phyloP scores from a whole-genome alignment of 345 rosid species.

The Dovyalis caffra region DNA sequence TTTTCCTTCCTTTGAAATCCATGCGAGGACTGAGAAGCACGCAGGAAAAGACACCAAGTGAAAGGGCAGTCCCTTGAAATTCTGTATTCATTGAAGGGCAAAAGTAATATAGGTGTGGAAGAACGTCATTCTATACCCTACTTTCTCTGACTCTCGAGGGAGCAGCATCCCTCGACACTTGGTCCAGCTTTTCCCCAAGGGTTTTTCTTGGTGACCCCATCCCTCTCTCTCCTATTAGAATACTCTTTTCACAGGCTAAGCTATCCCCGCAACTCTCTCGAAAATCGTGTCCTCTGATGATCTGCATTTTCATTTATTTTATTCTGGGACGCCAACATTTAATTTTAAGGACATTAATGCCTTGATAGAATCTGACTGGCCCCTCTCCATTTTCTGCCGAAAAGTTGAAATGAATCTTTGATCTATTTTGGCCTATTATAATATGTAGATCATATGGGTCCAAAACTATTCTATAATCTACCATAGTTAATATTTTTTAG shows the following conservation, averaged over 20 bases:
- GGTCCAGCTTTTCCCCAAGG: no score
- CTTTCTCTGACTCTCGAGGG: no score
- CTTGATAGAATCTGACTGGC: neutral
- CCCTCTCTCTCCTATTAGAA: neutral
- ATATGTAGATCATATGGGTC: no score
- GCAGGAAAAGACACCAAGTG: neutral
- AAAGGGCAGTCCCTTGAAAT: neutral
- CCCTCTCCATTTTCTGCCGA: neutral
- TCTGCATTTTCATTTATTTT: neutral
- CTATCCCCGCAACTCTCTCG: neutral
- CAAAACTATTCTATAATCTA: no score
- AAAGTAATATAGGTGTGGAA: neutral
- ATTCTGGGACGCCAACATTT: neutral
- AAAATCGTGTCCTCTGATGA: neutral
- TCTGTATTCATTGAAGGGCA: neutral
- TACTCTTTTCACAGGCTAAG: neutral
- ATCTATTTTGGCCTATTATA: neutral
- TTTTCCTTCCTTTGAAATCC: no score
- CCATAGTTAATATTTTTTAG: no score
- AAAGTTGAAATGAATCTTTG: neutral
- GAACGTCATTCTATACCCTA: neutral
- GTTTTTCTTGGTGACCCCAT: neutral
- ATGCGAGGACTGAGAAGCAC: no score
- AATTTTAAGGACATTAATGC: neutral
- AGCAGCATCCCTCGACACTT: no score